Evolutionary conservation across 2,329 filamentous ascomycete species (phyloP).

Genomic region (Raffaelea albimanens): DNA sequence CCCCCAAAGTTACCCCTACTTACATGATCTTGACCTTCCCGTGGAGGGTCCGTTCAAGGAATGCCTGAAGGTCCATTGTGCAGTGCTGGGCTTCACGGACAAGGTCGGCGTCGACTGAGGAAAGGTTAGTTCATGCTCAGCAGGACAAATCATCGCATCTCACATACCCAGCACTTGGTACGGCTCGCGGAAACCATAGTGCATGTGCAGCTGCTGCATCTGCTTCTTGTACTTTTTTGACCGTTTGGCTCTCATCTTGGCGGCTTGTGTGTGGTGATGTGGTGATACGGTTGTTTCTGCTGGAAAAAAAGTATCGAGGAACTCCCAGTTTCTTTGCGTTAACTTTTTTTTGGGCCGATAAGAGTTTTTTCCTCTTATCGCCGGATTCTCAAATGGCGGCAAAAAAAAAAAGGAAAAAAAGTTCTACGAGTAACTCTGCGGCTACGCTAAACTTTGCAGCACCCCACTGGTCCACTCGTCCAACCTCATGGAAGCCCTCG

Average conservation of each 20-base stretch:
- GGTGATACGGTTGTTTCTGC: not conserved
- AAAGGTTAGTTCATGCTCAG: no score
- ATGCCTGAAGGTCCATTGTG: constrained; percentile 78
- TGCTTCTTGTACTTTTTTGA: constrained; percentile 62
- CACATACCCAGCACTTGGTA: constrained; percentile 72
- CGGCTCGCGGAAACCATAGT: constrained; percentile 84
- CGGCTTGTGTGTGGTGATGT: constrained; percentile 4
- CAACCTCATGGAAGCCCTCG: no score
- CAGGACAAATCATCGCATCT: no score
- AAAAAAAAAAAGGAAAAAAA: not conserved
- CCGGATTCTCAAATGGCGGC: not conserved
- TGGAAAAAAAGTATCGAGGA: not conserved
- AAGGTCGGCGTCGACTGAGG: constrained; percentile 67
- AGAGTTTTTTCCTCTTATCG: no score
- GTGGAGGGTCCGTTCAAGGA: constrained; percentile 74
- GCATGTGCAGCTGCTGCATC: constrained; percentile 82
- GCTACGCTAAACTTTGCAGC: no score
- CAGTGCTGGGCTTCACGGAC: constrained; percentile 71
- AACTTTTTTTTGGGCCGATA: not conserved
- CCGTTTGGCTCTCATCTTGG: constrained; percentile 19
- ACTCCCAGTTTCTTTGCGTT: not conserved
- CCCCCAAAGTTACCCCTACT: no score
- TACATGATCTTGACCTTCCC: constrained; percentile 74
- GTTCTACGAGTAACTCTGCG: no score
- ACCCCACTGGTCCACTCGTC: no score